Evolutionary conservation across 2,329 filamentous ascomycete genomes (phyloP), one percentile per base, ranked within the genome.

Genomic region (Alternaria sp.): DNA sequence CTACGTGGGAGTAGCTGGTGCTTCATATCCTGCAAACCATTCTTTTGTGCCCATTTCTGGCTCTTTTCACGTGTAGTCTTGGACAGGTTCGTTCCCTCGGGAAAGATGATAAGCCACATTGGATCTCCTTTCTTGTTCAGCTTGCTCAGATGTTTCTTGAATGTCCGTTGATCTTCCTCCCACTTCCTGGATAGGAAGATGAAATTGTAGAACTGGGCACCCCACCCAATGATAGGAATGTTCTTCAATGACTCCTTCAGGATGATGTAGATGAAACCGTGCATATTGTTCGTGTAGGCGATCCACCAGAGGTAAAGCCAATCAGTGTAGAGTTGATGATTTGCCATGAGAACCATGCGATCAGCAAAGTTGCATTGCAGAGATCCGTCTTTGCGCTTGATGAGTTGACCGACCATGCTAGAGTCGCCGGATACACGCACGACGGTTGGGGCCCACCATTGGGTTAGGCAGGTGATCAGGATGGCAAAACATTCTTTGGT

Each of bases 221-320:
- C 91, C 73, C 86, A 88, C 2, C 92, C 92, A 26, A 96, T 84
- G 52, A 96, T 79, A 1, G 92, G 92, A 14, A 96, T 88, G 66
- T 87, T 89, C 75, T 91, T 93, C 61, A 96, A 81, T 1, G 91
- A 93, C 74, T 96, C 91, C 72, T 96, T 96, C 51, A 96, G 81
- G 70, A 96, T 94, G 74, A 96, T 96, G 80, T 92, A 96, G 70
- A 96, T 84, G 72, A 92, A 90, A 10, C 93, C 92, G 70, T 95
- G 90, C 86, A 92, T 92, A 52, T 85, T 84, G 56, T 90, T 90
- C 26, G 90, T 92, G 71, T 96, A 96, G n/a, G 88, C 91, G 26
- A 92, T 88, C 92, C 92, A 96, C 92, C 92, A 96, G 7, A 96
- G 85, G 74, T 96, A 96, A 8, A 96, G 79, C 92, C 92, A 96